Percentiles rank a stretch among this genome's conserved stretches.
Conservation (phyloP, 345 rosid genomes). For the Ailanthus altissimus region DNA sequence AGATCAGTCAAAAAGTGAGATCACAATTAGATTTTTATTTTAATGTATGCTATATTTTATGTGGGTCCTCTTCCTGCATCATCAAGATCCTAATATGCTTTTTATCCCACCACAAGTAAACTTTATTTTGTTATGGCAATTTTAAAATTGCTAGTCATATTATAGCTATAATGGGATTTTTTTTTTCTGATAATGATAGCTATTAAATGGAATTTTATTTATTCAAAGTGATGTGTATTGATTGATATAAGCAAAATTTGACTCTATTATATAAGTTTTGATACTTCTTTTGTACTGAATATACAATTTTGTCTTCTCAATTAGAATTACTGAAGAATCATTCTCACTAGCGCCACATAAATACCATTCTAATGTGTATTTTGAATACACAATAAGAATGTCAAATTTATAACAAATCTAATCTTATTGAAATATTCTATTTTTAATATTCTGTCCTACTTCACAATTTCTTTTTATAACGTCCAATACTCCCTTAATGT, state of each 20-base stretch:
- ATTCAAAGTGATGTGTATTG: neutral
- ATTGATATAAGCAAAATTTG: neutral
- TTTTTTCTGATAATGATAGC: too few species aligned
- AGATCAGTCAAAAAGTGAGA: neutral
- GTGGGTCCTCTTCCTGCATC: constrained; percentile 31
- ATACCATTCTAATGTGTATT: neutral
- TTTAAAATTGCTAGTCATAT: constrained; percentile 16
- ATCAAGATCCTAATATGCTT: constrained; percentile 18
- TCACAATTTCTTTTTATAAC: neutral
- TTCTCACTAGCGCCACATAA: neutral
- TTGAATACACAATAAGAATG: neutral
- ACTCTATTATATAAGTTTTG: neutral
- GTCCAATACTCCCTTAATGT: too few species aligned
- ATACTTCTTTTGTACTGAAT: neutral
- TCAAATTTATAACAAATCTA: neutral
- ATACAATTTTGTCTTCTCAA: neutral
- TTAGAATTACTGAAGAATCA: neutral
- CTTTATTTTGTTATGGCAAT: constrained; percentile 4
- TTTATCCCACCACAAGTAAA: constrained; percentile 6
- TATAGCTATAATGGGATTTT: constrained; percentile 24
- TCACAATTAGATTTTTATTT: constrained; percentile 4
- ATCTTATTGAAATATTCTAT: neutral
- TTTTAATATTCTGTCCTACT: neutral
- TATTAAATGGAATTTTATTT: neutral
- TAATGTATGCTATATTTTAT: constrained; percentile 18